Conservation (phyloP, 2,329 filamentous ascomycete genomes). For the Paecilomyces sp. region DNA sequence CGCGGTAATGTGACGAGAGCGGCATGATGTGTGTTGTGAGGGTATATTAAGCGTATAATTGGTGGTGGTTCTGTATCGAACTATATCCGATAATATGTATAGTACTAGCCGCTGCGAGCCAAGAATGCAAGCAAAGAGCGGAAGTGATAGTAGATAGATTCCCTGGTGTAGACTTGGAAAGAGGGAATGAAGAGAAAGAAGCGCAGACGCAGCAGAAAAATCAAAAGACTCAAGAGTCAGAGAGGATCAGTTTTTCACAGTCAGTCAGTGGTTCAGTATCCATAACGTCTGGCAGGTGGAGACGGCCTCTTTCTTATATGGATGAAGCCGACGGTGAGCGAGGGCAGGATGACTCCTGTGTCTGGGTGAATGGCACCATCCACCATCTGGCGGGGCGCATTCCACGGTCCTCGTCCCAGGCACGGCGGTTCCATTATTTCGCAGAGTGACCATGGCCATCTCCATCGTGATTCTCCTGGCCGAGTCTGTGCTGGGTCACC, state of each 20-base stretch:
- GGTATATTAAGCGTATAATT: background rate
- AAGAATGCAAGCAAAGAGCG: background rate
- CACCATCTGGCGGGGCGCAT: background rate
- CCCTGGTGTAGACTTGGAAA: background rate
- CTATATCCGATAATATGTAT: background rate
- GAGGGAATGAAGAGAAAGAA: background rate
- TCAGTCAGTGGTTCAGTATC: background rate
- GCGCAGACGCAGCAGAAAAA: background rate
- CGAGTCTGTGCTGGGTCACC: background rate
- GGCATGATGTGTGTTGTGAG: conserved; percentile 19
- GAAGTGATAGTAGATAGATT: background rate
- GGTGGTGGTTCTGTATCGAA: background rate
- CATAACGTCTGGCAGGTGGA: background rate
- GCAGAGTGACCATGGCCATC: no score
- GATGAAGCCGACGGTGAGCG: background rate
- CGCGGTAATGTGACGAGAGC: conserved; percentile 39
- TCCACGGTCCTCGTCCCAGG: no score
- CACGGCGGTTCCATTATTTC: no score
- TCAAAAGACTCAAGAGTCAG: background rate
- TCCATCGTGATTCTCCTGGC: background rate
- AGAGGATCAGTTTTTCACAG: background rate
- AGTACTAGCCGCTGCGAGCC: conserved; percentile 4
- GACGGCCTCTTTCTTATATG: background rate
- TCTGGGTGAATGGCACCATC: background rate
- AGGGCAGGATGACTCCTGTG: background rate